A percentile compares a stretch with the other conserved stretches of the same genome.
Evolutionary conservation across 139 green algal genomes (phyloP).

Genomic region (Coelastrella sp.): DNA sequence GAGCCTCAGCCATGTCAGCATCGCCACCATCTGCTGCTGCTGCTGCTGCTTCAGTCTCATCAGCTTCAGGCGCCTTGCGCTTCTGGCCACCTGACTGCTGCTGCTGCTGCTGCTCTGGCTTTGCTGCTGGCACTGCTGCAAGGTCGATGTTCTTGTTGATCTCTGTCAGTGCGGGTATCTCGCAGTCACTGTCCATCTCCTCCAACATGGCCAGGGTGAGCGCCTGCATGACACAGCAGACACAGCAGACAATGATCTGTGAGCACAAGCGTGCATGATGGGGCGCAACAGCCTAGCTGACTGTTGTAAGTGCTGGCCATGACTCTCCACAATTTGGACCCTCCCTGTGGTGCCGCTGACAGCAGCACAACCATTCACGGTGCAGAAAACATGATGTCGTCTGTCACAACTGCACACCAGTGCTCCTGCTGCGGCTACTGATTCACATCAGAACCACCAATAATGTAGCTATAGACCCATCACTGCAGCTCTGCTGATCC

Average conservation of each 20-base stretch:
- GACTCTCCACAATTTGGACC: no score
- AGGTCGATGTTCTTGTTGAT: slow-evolving; percentile 41
- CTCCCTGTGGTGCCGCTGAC: no score
- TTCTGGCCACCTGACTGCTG: slow-evolving; percentile 26
- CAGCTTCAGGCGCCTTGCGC: slow-evolving; percentile 11
- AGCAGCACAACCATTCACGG: no score
- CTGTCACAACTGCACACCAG: no score
- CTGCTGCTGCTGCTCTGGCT: slow-evolving; percentile 12
- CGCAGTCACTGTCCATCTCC: slow-evolving; percentile 26
- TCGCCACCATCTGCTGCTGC: neutral
- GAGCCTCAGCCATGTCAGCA: neutral
- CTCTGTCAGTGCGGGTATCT: neutral
- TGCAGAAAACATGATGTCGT: no score
- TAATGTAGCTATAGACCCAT: no score
- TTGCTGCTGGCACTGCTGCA: neutral
- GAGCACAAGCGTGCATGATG: no score
- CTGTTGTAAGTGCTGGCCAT: no score
- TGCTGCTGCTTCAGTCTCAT: slow-evolving; percentile 15
- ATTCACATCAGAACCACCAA: no score
- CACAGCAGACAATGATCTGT: neutral
- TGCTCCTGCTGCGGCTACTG: no score
- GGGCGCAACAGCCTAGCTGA: no score
- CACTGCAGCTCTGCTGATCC: no score
- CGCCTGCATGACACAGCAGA: neutral
- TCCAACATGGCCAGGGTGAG: slow-evolving; percentile 47